These are phyloP conservation scores for Candida tetrigidarum DNA, from an alignment of 1,139 yeast genomes.

Conservation along the genomic window DNA sequence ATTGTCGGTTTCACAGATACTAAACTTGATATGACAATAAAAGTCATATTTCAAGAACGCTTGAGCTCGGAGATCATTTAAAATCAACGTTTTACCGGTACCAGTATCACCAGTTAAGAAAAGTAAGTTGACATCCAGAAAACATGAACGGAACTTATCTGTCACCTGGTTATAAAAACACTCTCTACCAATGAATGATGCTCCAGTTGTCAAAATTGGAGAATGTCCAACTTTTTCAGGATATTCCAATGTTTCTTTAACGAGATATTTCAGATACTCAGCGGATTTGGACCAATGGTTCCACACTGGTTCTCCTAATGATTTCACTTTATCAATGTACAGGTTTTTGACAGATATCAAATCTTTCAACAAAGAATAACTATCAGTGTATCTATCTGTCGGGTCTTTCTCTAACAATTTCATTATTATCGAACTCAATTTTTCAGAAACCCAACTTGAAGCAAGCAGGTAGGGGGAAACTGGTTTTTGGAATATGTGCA, in stretches of 20 bases:
- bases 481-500: slow-evolving; percentile 49
- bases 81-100: slow-evolving; percentile 49
- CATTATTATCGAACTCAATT: slow-evolving; percentile 46
- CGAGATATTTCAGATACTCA: slow-evolving; percentile 12
- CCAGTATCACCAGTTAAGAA: slow-evolving; percentile 52
- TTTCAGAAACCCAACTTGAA: slow-evolving; percentile 37
- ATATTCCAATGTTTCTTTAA: slow-evolving; percentile 10
- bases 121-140: slow-evolving; percentile 32
- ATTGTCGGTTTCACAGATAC: slow-evolving; percentile 31
- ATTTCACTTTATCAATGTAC: slow-evolving; percentile 22
- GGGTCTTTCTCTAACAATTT: slow-evolving; percentile 50
- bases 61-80: slow-evolving; percentile 44
- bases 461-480: slow-evolving; percentile 41
- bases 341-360: slow-evolving; percentile 27
- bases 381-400: slow-evolving; percentile 42
- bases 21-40: slow-evolving; percentile 48
- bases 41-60: slow-evolving; percentile 42
- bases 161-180: slow-evolving; percentile 30
- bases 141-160: slow-evolving; percentile 24
- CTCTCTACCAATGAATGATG: slow-evolving; percentile 41
- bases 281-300: slow-evolving; percentile 14
- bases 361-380: slow-evolving; percentile 43
- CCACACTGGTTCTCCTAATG: slow-evolving; percentile 15
- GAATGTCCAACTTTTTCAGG: slow-evolving; percentile 18
- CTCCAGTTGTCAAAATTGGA: slow-evolving; percentile 31